Base-by-base conservation (phyloP, 2,329 filamentous ascomycete species). In the Ascocoryne sarcoides region DNA sequence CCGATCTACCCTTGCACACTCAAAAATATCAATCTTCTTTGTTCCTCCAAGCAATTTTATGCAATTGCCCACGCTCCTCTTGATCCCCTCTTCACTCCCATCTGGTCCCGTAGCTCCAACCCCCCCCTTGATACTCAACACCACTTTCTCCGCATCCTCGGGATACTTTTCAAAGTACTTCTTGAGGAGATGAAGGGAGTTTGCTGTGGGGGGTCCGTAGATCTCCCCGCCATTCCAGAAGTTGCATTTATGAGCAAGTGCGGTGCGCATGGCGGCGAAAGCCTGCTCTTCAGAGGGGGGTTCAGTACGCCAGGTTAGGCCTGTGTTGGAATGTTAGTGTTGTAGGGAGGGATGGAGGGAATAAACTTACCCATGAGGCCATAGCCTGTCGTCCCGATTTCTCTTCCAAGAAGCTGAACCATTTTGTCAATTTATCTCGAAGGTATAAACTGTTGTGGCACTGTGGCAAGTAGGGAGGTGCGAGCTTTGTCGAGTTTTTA, bases 221-320 rank as follows among this genome's bases (percentile, higher is more conserved):
- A 82, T 71, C 54, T 82, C 76, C 46, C 44, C 78, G 28, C 66
- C 76, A 51, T 80, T 82, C 76, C 77, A 82, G 40, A 70, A 63
- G 45, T 61, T 69, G 52, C 60, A 62, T 1, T 68, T 65, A 9
- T 56, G 56, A 17, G 60, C 48, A 10, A 79, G 56, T 4, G 76
- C 64, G 14, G 71, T 66, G 49, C 71, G 70, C 60, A 83, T 65
- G 9, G 73, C 70, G 32, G 68, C 68, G 46, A 79, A 68, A 28
- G 69, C 63, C 45, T 72, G 61, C 23, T 74, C 67, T 10, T 69
- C 54, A 2, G 69, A 56, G 8, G 60, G 57, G 12, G 50, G 49
- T 1, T 48, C 18, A 15, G 45, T 40, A 4, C 58, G 52, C 58
- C 56, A 61, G 18, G 60, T 62, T 30, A 62, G 49, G 30, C 23